Evolutionary conservation across 768 basidiomycete genomes (phyloP).

Genomic region (Suillus sp.): DNA sequence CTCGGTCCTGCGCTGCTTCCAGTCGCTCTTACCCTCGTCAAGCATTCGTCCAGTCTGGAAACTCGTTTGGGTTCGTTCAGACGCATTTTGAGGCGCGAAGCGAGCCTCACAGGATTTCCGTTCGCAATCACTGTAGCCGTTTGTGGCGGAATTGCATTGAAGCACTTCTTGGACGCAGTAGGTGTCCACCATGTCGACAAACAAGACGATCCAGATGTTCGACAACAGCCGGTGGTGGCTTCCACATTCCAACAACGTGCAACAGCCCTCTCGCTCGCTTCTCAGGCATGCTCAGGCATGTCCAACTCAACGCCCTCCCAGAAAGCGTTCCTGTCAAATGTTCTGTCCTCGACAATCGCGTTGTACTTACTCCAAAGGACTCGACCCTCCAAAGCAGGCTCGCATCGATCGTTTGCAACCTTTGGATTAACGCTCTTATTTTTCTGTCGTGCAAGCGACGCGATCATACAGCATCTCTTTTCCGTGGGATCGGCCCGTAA

Average conservation of each 20-base stretch:
- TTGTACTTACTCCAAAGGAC: constrained; percentile 59
- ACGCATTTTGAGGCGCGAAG: constrained; percentile 54
- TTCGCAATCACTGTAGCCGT: constrained; percentile 64
- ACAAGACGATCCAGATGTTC: neutral
- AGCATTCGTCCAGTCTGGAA: constrained; percentile 29
- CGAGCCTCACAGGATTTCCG: constrained; percentile 66
- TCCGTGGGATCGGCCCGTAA: constrained; percentile 26
- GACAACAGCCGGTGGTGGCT: neutral
- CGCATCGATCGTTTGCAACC: constrained; percentile 49
- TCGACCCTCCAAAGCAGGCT: constrained; percentile 31
- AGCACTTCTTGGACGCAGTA: constrained; percentile 43
- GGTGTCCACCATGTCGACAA: constrained; percentile 10
- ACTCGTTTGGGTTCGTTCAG: constrained; percentile 15
- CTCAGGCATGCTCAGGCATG: constrained; percentile 8
- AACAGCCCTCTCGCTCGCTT: neutral
- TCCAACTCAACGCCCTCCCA: constrained; percentile 42
- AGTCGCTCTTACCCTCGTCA: constrained; percentile 42
- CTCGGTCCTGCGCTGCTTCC: constrained; percentile 68
- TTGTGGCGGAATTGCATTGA: constrained; percentile 62
- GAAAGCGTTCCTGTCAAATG: constrained; percentile 60
- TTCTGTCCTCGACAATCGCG: constrained; percentile 57
- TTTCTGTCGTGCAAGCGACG: constrained; percentile 70
- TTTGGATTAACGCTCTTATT: constrained; percentile 70
- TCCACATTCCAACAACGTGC: neutral
- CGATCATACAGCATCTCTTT: constrained; percentile 54